Conservation (phyloP, 345 rosid genomes). For the Corchorus capsularis region DNA sequence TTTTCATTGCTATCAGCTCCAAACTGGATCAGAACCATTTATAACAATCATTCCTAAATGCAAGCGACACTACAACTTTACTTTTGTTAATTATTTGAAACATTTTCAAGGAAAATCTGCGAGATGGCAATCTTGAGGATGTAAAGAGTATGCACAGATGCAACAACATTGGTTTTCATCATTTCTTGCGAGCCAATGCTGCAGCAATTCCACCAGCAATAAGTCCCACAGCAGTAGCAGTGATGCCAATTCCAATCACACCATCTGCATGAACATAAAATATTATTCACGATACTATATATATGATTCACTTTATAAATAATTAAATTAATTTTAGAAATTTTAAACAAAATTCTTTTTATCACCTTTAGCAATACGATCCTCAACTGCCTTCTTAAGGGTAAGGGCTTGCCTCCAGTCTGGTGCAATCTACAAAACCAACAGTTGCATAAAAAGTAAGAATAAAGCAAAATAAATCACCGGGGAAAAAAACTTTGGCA, state of each 20-base stretch:
- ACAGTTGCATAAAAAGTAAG: neutral
- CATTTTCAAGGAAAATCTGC: neutral
- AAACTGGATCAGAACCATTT: neutral
- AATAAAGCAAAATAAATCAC: neutral
- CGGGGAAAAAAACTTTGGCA: neutral
- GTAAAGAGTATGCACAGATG: conserved; percentile 15
- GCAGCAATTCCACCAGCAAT: conserved; percentile 84
- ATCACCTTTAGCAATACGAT: conserved; percentile 65
- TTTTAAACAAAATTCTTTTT: neutral
- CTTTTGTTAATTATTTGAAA: neutral
- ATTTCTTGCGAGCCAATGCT: conserved; percentile 73
- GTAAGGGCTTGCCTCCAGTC: conserved; percentile 81
- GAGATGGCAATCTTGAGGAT: neutral
- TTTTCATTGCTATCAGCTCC: neutral
- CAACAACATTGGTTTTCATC: conserved; percentile 17
- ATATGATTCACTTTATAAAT: neutral
- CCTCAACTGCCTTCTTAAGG: conserved; percentile 71
- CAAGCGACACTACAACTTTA: neutral
- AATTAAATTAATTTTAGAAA: conserved; percentile 9
- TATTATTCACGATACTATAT: neutral
- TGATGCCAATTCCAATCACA: conserved; percentile 84
- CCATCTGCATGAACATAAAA: conserved; percentile 57
- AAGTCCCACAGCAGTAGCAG: conserved; percentile 84
- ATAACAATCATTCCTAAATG: neutral
- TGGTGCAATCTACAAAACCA: conserved; percentile 59